Base-by-base conservation (phyloP, 495 filamentous ascomycete species). In the Durotheca rogersii region DNA sequence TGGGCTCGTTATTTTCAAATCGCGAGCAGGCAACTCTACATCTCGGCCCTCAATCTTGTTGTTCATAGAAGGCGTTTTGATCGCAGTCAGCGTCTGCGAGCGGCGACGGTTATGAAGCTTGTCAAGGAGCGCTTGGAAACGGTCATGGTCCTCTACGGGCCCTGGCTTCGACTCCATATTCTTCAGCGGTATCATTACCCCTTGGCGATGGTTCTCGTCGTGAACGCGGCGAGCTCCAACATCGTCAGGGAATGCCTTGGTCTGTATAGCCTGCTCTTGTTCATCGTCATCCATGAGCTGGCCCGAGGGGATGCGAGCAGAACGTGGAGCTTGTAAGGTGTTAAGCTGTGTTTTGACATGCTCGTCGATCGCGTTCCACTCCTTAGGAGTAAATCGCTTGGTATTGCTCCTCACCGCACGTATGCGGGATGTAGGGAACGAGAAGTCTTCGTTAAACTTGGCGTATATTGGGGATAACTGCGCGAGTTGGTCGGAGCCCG, bases 71-170 rank as follows among this genome's bases (percentile, higher is more conserved):
- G 21, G 9, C 34, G 27, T 10, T 35, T 33, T 41, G 19, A 31
- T 33, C 23, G 40, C 36, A 18, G 31, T 20, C 5, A 23, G 44
- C 16, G 40, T 31, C 4, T 39, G n/a, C 10, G 46, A 23, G 39
- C 43, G 41, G 11, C 16, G 14, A 15, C 51, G 51, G 15, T 42
- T 54, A 12, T 64, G 39, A 3, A 64, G 48, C 33, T 60, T 60
- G 2, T 37, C 30, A 1, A 64, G 42, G 7, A 64, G 23, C 11
- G 27, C 49, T 4, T 57, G 34, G 34, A 54, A 61, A 10, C 53
- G 44, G 4, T 7, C 19, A 18, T 52, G 35, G 6, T 49, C 17
- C 19, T 25, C 21, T 11, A 12, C 34, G 6, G 16, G 3, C 11
- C 27, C 19, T 1, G 47, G 20, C 19, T 17, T 25, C 12, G 11